Conservation (phyloP, 2,329 filamentous ascomycete genomes). For the Botryotinia globosa region DNA sequence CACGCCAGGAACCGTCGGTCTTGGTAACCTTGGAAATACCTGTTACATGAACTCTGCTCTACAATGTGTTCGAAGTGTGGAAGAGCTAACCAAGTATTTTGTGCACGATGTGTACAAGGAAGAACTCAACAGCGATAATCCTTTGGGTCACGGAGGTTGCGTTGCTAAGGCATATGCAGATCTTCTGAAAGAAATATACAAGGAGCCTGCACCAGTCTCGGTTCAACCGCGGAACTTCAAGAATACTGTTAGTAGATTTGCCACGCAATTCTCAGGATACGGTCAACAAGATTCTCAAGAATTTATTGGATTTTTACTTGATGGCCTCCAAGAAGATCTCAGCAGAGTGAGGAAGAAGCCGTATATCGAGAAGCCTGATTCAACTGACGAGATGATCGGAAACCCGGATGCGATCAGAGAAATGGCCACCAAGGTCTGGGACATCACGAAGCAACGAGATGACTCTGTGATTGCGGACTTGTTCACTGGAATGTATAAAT, state of each 20-base stretch:
- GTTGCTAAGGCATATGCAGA: conserved; percentile 82
- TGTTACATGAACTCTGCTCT: conserved; percentile 99
- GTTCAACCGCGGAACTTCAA: conserved; percentile 82
- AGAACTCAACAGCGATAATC: conserved; percentile 83
- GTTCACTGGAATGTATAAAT: conserved; percentile 98
- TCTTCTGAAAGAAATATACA: conserved; percentile 76
- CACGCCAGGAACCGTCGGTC: conserved; percentile 72
- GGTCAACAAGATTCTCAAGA: conserved; percentile 97
- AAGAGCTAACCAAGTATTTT: conserved; percentile 92
- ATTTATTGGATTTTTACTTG: conserved; percentile 90
- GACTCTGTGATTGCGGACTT: conserved; percentile 94
- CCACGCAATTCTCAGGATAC: conserved; percentile 86
- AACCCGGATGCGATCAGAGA: conserved; percentile 75
- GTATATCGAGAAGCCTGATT: conserved; percentile 96
- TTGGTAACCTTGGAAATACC: conserved; percentile 91
- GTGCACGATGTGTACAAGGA: conserved; percentile 67
- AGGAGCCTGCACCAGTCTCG: conserved; percentile 61
- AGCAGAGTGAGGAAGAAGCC: conserved; percentile 94
- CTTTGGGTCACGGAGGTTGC: conserved; percentile 78
- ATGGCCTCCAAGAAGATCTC: conserved; percentile 91
- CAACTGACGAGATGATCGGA: conserved; percentile 91
- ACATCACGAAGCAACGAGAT: conserved; percentile 87
- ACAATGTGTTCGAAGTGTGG: conserved; percentile 89
- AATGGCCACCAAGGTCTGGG: conserved; percentile 86
- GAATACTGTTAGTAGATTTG: conserved; percentile 72